Conservation (phyloP, 2,329 filamentous ascomycete genomes). For the Ramularia endophylla region DNA sequence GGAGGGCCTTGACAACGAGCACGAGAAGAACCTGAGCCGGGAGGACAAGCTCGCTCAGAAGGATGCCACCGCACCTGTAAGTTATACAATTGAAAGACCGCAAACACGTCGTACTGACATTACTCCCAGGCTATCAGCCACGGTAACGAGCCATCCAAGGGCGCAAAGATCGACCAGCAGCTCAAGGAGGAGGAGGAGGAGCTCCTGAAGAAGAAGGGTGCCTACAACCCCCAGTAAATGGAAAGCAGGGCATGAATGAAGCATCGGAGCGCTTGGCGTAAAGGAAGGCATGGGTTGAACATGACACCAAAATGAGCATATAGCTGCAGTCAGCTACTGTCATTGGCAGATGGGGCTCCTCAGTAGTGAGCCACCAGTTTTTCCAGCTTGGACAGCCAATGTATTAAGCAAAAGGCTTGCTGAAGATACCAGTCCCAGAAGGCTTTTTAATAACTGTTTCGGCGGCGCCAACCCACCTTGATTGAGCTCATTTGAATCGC, state of each 20-base stretch:
- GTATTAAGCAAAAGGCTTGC: too few relatives aligned
- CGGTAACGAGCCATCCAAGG: constrained; percentile 67
- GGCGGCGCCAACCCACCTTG: too few relatives aligned
- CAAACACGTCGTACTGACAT: constrained; percentile 1
- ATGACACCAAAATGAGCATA: too few relatives aligned
- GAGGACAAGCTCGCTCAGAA: constrained; percentile 43
- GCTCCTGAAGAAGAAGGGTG: constrained; percentile 56
- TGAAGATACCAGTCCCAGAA: too few relatives aligned
- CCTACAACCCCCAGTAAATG: constrained; percentile 29
- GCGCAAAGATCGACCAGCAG: constrained; percentile 66
- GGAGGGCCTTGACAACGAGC: constrained; percentile 41
- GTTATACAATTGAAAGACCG: constrained; percentile 7
- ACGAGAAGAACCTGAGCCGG: constrained; percentile 24
- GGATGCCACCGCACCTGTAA: constrained; percentile 51
- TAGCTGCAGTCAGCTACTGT: too few relatives aligned
- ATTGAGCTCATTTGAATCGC: too few relatives aligned
- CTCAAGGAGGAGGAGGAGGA: constrained; percentile 63
- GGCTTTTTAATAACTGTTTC: too few relatives aligned
- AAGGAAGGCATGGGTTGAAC: too few relatives aligned
- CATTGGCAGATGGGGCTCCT: too few relatives aligned
- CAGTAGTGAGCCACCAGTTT: too few relatives aligned
- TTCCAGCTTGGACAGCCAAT: too few relatives aligned
- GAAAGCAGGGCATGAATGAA: neutral
- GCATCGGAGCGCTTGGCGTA: too few relatives aligned
- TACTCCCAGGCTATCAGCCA: constrained; percentile 53